Conservation (phyloP, 2,329 filamentous ascomycete species). For the Coniochaeta sp. region DNA sequence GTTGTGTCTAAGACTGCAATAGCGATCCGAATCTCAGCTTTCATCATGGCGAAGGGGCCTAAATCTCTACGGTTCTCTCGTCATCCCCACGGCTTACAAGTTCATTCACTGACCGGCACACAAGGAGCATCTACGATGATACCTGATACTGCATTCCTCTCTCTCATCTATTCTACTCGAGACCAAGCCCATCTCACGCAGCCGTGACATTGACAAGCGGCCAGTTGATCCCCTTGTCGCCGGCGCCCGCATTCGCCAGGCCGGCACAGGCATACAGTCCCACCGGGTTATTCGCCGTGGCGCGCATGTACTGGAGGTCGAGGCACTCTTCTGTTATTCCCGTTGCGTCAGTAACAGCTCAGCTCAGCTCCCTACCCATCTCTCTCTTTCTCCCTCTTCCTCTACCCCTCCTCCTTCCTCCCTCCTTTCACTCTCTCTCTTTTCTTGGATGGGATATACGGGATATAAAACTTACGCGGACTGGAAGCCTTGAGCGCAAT, state of each 20-base stretch:
- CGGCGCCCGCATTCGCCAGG: slow-evolving; percentile 28
- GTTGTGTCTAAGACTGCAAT: too few species aligned
- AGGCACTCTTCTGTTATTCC: slow-evolving; percentile 27
- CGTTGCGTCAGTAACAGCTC: background rate
- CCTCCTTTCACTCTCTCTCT: too few species aligned
- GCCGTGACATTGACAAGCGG: slow-evolving; percentile 22
- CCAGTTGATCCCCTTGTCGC: slow-evolving; percentile 33
- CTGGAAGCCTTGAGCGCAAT: slow-evolving; percentile 26
- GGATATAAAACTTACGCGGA: slow-evolving; percentile 25
- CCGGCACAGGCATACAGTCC: slow-evolving; percentile 30
- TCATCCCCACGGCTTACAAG: too few species aligned
- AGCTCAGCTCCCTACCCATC: background rate
- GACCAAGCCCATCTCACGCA: background rate
- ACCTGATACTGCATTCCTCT: background rate
- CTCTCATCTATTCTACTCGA: background rate
- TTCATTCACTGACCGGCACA: background rate
- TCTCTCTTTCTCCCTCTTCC: too few species aligned
- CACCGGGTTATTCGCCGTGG: slow-evolving; percentile 31
- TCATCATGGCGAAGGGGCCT: too few species aligned
- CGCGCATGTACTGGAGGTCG: slow-evolving; percentile 32
- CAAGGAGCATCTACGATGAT: background rate
- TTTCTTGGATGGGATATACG: too few species aligned
- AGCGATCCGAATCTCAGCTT: too few species aligned
- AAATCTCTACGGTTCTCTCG: too few species aligned
- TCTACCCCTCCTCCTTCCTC: too few species aligned